phyloP scores from a whole-genome alignment of 768 basidiomycete genomes.

The Naganishia kalamii region DNA sequence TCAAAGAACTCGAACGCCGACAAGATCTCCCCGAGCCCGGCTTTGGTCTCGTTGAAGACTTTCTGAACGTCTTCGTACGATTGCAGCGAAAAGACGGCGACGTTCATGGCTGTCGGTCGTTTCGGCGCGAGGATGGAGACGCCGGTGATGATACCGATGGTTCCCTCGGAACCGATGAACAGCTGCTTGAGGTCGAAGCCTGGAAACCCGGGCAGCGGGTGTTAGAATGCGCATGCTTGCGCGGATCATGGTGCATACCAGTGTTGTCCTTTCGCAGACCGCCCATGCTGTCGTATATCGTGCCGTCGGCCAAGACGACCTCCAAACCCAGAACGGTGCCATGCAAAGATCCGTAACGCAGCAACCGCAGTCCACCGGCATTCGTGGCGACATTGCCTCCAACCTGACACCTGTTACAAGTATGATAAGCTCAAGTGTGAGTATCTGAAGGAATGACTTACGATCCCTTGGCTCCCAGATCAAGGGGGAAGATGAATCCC shows the following conservation, averaged over 20 bases:
- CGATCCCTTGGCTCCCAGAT: slow-evolving; percentile 92
- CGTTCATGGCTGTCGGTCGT: slow-evolving; percentile 69
- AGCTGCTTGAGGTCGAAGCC: slow-evolving; percentile 95
- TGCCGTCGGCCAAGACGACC: slow-evolving; percentile 89
- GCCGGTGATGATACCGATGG: slow-evolving; percentile 87
- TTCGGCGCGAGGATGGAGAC: slow-evolving; percentile 89
- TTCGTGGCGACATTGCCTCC: slow-evolving; percentile 97
- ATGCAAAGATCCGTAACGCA: slow-evolving; percentile 91
- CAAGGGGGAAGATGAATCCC: slow-evolving; percentile 92
- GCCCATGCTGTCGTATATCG: slow-evolving; percentile 79
- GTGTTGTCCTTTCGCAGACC: slow-evolving; percentile 94
- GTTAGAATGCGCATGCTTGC: background rate
- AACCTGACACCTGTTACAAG: slow-evolving; percentile 65
- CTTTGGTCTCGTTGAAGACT: slow-evolving; percentile 72
- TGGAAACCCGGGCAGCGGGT: slow-evolving; percentile 39
- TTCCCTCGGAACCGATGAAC: slow-evolving; percentile 96
- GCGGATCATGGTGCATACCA: slow-evolving; percentile 40
- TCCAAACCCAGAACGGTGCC: slow-evolving; percentile 92
- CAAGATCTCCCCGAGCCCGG: slow-evolving; percentile 82
- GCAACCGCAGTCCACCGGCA: slow-evolving; percentile 87
- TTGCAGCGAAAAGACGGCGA: slow-evolving; percentile 82
- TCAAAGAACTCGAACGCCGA: slow-evolving; percentile 98
- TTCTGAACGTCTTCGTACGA: slow-evolving; percentile 80
- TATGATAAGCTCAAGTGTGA: background rate
- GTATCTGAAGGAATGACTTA: background rate